These are phyloP conservation scores for Penicillium pancosmium DNA, from an alignment of 495 filamentous ascomycete species.

Conservation along the genomic window DNA sequence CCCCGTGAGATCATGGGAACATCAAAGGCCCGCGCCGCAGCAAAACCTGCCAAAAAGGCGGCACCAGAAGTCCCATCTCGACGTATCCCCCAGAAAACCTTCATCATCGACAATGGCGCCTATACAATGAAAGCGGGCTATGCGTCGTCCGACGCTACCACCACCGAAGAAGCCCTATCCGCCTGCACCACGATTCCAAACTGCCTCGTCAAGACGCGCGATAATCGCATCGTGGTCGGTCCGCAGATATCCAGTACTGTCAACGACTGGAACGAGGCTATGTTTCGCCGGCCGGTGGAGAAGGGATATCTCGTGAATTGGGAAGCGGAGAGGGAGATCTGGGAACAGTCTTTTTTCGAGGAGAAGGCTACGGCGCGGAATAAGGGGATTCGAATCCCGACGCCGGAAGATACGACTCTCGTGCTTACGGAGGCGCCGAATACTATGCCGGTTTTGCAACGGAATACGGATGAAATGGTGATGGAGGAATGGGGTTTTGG, in stretches of 20 bases:
- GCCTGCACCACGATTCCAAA: conserved; percentile 78
- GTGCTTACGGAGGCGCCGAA: conserved; percentile 93
- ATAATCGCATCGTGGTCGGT: conserved; percentile 75
- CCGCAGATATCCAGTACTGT: conserved; percentile 74
- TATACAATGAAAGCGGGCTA: conserved; percentile 94
- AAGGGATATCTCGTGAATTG: conserved; percentile 96
- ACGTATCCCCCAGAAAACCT: conserved; percentile 62
- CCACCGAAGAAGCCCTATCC: conserved; percentile 44
- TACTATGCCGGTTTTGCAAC: conserved; percentile 74
- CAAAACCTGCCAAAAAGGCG: conserved; percentile 26
- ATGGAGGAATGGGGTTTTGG: conserved; percentile 99
- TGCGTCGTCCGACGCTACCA: conserved; percentile 46
- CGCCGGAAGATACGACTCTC: conserved; percentile 75
- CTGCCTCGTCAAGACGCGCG: conserved; percentile 80
- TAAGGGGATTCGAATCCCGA: conserved; percentile 38
- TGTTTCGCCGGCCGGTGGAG: conserved; percentile 88
- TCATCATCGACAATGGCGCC: conserved; percentile 93
- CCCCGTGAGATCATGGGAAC: conserved; percentile 35
- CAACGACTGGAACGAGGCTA: conserved; percentile 85
- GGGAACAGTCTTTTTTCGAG: conserved; percentile 88
- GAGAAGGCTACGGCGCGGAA: conserved; percentile 58
- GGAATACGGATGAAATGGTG: conserved; percentile 91
- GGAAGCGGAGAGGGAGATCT: conserved; percentile 95
- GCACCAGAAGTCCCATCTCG: conserved; percentile 21
- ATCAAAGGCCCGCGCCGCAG: conserved; percentile 39